Conservation (phyloP, 441 rosid species). For the Jatropha podagrica region DNA sequence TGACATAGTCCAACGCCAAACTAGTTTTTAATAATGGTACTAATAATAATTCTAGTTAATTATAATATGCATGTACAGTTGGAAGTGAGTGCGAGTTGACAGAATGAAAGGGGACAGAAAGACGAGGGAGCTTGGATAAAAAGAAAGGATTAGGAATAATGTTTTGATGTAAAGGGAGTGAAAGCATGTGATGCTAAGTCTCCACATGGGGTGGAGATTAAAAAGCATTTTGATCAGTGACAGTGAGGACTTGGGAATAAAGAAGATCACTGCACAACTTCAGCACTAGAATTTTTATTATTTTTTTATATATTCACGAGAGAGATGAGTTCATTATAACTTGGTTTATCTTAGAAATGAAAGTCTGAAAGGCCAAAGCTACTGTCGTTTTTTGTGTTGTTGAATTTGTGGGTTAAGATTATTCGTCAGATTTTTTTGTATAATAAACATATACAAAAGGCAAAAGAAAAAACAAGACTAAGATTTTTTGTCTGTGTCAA, state of each 20-base stretch:
- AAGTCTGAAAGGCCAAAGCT: no score
- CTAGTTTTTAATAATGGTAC: slow-evolving; percentile 20
- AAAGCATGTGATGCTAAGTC: slow-evolving; percentile 43
- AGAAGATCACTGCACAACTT: slow-evolving; percentile 25
- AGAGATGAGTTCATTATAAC: no score
- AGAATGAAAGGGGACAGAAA: slow-evolving; percentile 34
- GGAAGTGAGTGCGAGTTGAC: slow-evolving; percentile 27
- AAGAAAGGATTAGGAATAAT: slow-evolving; percentile 28
- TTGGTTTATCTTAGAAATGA: no score
- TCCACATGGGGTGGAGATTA: slow-evolving; percentile 37
- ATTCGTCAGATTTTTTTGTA: background rate
- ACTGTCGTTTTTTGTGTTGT: background rate
- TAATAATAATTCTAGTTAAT: slow-evolving; percentile 29
- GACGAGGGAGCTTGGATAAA: slow-evolving; percentile 23
- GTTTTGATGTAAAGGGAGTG: slow-evolving; percentile 39
- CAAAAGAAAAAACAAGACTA: slow-evolving; percentile 23
- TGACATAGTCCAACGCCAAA: slow-evolving; percentile 18
- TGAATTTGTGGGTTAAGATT: background rate
- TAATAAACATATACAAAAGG: background rate
- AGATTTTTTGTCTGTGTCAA: slow-evolving; percentile 20
- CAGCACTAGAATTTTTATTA: background rate
- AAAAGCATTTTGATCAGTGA: slow-evolving; percentile 5
- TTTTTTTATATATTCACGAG: background rate
- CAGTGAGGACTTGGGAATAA: slow-evolving; percentile 16
- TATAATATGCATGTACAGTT: slow-evolving; percentile 1